A percentile compares a stretch with the other conserved stretches of the same genome.
These are phyloP conservation scores for Bifiguratus adelaidae DNA, from an alignment of 192 early-diverging fungal genomes.

Conservation along the genomic window DNA sequence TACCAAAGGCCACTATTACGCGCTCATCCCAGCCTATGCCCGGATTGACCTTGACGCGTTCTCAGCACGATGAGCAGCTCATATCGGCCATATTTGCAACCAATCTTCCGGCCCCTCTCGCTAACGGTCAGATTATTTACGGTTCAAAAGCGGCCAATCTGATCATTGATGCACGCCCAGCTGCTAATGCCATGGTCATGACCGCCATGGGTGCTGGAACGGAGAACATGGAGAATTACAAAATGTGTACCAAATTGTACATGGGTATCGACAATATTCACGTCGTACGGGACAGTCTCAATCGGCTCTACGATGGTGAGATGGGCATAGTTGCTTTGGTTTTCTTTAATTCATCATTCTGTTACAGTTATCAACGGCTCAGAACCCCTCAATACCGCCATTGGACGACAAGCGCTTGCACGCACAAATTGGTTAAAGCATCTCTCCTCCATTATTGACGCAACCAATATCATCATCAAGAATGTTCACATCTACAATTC, in stretches of 20 bases:
- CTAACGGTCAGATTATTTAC: slow-evolving; percentile 27
- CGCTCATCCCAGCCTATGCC: slow-evolving; percentile 92
- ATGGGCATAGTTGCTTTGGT: background rate
- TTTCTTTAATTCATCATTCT: background rate
- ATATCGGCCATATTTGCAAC: slow-evolving; percentile 85
- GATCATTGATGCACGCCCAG: slow-evolving; percentile 93
- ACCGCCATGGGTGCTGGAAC: slow-evolving; percentile 88
- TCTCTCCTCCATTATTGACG: slow-evolving; percentile 72
- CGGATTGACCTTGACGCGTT: slow-evolving; percentile 88
- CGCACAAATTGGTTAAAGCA: slow-evolving; percentile 84
- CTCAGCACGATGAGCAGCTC: slow-evolving; percentile 95
- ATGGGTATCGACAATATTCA: slow-evolving; percentile 98
- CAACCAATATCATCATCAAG: slow-evolving; percentile 67
- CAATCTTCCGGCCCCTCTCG: slow-evolving; percentile 27
- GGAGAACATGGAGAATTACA: slow-evolving; percentile 91
- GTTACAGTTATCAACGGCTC: slow-evolving; percentile 34
- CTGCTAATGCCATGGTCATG: slow-evolving; percentile 89
- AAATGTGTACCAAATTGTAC: slow-evolving; percentile 74
- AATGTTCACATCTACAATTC: slow-evolving; percentile 62
- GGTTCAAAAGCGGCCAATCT: slow-evolving; percentile 55
- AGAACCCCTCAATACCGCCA: slow-evolving; percentile 27
- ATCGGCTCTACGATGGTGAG: slow-evolving; percentile 75
- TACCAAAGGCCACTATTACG: slow-evolving; percentile 76
- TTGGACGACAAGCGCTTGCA: slow-evolving; percentile 42
- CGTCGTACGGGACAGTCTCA: slow-evolving; percentile 87